phyloP scores from a whole-genome alignment of 768 basidiomycete species.

The Nidularia pulvinata region DNA sequence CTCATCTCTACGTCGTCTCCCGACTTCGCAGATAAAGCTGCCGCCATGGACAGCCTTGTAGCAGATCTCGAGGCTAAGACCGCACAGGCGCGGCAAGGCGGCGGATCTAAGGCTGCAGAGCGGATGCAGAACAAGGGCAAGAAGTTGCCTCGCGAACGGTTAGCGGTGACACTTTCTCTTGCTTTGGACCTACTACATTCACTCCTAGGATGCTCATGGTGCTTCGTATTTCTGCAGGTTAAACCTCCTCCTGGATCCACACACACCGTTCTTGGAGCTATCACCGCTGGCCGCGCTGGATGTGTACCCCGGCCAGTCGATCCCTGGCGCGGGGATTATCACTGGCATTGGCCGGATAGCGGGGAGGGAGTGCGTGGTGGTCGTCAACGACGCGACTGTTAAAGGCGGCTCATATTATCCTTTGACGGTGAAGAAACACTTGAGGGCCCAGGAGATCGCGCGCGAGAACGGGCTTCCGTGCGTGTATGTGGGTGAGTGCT shows the following conservation, averaged over 20 bases:
- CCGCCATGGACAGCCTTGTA: conserved; percentile 71
- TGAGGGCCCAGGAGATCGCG: conserved; percentile 95
- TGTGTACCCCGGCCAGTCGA: conserved; percentile 72
- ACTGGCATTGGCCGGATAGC: conserved; percentile 82
- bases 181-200: no score
- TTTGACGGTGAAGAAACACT: conserved; percentile 93
- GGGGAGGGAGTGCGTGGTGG: conserved; percentile 83
- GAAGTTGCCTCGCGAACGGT: conserved; percentile 85
- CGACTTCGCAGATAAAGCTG: conserved; percentile 67
- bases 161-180: conserved; percentile 9
- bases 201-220: no score
- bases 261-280: conserved; percentile 89
- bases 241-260: conserved; percentile 74
- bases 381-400: conserved; percentile 94
- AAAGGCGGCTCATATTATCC: conserved; percentile 95
- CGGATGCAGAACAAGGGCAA: conserved; percentile 81
- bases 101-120: conserved; percentile 72
- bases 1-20: conserved; percentile 66
- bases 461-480: conserved; percentile 88
- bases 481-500: conserved; percentile 80
- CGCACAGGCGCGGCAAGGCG: conserved; percentile 63
- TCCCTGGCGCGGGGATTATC: conserved; percentile 91
- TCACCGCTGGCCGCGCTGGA: conserved; percentile 86
- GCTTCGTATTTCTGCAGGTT: conserved; percentile 21
- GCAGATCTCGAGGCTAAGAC: conserved; percentile 62